Base-by-base conservation (phyloP, 2,329 filamentous ascomycete genomes). In the Endothia cerciana region DNA sequence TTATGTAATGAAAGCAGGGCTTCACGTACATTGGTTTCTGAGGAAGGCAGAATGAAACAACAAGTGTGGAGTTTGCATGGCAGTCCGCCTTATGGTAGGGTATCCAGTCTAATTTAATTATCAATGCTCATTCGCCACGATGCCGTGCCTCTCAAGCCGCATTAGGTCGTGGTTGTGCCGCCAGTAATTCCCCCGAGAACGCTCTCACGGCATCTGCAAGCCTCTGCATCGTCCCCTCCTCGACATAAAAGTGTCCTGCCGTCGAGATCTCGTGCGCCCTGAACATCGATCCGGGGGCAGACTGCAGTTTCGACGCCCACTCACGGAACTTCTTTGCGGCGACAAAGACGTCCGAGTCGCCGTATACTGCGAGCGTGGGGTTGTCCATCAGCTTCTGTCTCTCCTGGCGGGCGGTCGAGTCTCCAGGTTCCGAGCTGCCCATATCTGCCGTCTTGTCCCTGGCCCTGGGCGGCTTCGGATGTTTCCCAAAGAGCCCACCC, bases 301-400 rank as follows among this genome's bases (percentile, higher is more conserved):
- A 71, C 41, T 76, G 73, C 55, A 91, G 76, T 55, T 80, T 82
- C 49, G 81, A 78, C 5, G 72, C 69, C 94, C 94, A 97, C 0
- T 81, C 78, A 13, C 85, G 83, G 70, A 94, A 80, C 75, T 87
- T 91, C 65, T 82, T 84, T 3, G 80, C 81, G 0, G 88, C 85
- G 1, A 91, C 89, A 70, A 97, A 96, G 0, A 83, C 78, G 75
- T 98, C 94, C 4, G 85, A 81, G 60, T 89, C 87, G 1, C 94
- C 94, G 73, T 89, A 97, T 0, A 97, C 77, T 0, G 87, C 88
- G 41, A 97, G 75, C 0, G 90, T 90, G 0, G 83, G 82, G 71
- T 89, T 83, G 1, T 77, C 75, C 1, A 86, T 77, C 59, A 91
- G 78, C 72, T 90, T 88, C 61, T 78, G 77, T 64, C 89, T 45